Base-by-base conservation (phyloP, 2,329 filamentous ascomycete genomes). In the Penicillium sp. region DNA sequence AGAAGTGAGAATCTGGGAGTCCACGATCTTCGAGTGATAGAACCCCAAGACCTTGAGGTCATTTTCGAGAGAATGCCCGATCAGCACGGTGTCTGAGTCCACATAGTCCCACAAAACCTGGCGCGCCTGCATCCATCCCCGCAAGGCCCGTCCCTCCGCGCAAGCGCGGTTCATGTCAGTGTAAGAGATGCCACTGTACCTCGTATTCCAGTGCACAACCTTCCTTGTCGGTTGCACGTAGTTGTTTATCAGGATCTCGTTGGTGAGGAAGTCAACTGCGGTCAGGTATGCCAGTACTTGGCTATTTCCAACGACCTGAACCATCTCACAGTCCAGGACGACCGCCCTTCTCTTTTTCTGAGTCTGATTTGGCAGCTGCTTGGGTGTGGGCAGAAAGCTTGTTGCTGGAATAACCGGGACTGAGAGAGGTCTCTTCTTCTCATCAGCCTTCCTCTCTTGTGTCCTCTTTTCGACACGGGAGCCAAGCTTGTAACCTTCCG, bases 261-360 rank as follows among this genome's bases (percentile, higher is more conserved):
- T 75, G 3, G 74, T 76, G 25, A 79, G 46, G 43, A 73, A 74
- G 58, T 79, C 77, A 31, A 75, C 62, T 6, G 63, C 72, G 25
- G 63, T 69, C 8, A 77, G 44, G 9, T 65, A 67, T n/a, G 72
- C 71, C 3, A 71, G 53, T 50, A 68, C 68, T 33, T 53, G 23
- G 9, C 33, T 39, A 3, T 66, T 63, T 8, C 65, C 56, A 2
- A 33, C 46, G 1, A 74, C 59, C 12, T 59, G 63, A 4, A 74
- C 74, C 75, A 78, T 78, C 57, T 79, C 76, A 50, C 76, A 78
- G 53, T 79, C 76, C 6, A 79, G 56, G 0, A 66, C 70, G 2
- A 79, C 66, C 3, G 70, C 73, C n/a, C 29, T 28, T 43, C 45
- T 47, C 20, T 40, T 51, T 25, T 5, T 31, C 31, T 18, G n/a